A percentile compares a stretch with the other conserved stretches of the same genome.
phyloP scores from a whole-genome alignment of 2,329 filamentous ascomycete species.

The Madurella fahalii region DNA sequence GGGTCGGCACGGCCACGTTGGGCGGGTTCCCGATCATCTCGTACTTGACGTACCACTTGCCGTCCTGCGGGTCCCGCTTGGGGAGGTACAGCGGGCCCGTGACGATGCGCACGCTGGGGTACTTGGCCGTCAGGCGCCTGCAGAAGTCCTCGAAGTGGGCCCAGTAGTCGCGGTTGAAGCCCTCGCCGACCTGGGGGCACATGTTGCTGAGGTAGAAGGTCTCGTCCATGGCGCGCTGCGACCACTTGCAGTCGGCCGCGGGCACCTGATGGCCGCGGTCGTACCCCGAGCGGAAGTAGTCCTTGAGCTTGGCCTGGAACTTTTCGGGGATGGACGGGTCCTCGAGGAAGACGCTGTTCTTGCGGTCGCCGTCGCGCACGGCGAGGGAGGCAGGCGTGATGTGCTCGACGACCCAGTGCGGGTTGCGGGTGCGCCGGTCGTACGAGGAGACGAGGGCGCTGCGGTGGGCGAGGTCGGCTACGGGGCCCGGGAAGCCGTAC shows the following conservation, averaged over 20 bases:
- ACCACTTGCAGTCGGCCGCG: slow-evolving; percentile 94
- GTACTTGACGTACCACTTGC: slow-evolving; percentile 93
- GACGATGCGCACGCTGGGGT: slow-evolving; percentile 84
- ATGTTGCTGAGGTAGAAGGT: slow-evolving; percentile 95
- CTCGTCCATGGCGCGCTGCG: slow-evolving; percentile 87
- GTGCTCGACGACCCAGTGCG: slow-evolving; percentile 92
- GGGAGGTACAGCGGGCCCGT: slow-evolving; percentile 94
- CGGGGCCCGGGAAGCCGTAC: slow-evolving; percentile 88
- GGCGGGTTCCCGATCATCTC: slow-evolving; percentile 94
- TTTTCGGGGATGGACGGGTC: slow-evolving; percentile 73
- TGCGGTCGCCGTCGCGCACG: slow-evolving; percentile 72
- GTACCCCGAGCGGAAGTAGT: slow-evolving; percentile 93
- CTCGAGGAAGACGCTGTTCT: slow-evolving; percentile 78
- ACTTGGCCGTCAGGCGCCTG: slow-evolving; percentile 71
- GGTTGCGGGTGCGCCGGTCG: slow-evolving; percentile 87
- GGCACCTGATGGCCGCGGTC: slow-evolving; percentile 97
- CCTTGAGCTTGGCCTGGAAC: slow-evolving; percentile 85
- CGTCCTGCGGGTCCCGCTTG: slow-evolving; percentile 72
- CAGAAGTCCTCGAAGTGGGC: slow-evolving; percentile 98
- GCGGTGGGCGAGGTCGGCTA: slow-evolving; percentile 75
- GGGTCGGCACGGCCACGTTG: slow-evolving; percentile 91
- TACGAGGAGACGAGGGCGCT: slow-evolving; percentile 78
- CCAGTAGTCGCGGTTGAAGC: slow-evolving; percentile 99
- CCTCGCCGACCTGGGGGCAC: slow-evolving; percentile 96
- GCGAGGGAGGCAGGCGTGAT: slow-evolving; percentile 85